Evolutionary conservation across 1,284 basidiomycete genomes (phyloP).

Genomic region (Marasmius oreades): DNA sequence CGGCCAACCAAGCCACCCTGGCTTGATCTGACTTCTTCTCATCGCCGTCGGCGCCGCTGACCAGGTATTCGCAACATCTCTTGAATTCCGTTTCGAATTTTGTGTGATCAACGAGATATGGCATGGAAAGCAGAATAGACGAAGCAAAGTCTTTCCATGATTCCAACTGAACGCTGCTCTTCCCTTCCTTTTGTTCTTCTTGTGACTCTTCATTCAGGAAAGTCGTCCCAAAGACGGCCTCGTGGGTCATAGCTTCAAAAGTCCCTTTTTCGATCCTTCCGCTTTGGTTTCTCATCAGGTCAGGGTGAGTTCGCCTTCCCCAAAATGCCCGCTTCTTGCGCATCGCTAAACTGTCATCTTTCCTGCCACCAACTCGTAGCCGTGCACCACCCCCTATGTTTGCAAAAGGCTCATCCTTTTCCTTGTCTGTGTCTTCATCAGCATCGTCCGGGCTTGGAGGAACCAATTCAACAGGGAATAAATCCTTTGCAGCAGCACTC

Average conservation of each 20-base stretch:
- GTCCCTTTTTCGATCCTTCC: conserved; percentile 57
- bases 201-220: conserved; percentile 30
- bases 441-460: conserved; percentile 22
- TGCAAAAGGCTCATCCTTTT: conserved; percentile 18
- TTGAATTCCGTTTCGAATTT: conserved; percentile 69
- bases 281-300: conserved; percentile 44
- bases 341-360: conserved; percentile 32
- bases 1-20: conserved; percentile 59
- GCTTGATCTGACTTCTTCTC: conserved; percentile 35
- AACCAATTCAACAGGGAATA: conserved; percentile 66
- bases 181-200: conserved; percentile 11
- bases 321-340: conserved; percentile 72
- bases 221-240: conserved; percentile 73
- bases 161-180: conserved; percentile 16
- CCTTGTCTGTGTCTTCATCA: conserved; percentile 39
- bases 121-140: conserved; percentile 55
- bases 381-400: conserved; percentile 18
- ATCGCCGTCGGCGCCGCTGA: conserved; percentile 50
- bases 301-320: conserved; percentile 74
- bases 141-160: conserved; percentile 62
- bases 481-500: conserved; percentile 56
- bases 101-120: conserved; percentile 46
- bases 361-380: conserved; percentile 16
- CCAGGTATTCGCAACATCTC: conserved; percentile 59
- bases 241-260: conserved; percentile 75